A percentile compares a stretch with the other conserved stretches of the same genome.
Conservation (phyloP, 1,139 yeast species). For the Oligophagozyma castellii region DNA sequence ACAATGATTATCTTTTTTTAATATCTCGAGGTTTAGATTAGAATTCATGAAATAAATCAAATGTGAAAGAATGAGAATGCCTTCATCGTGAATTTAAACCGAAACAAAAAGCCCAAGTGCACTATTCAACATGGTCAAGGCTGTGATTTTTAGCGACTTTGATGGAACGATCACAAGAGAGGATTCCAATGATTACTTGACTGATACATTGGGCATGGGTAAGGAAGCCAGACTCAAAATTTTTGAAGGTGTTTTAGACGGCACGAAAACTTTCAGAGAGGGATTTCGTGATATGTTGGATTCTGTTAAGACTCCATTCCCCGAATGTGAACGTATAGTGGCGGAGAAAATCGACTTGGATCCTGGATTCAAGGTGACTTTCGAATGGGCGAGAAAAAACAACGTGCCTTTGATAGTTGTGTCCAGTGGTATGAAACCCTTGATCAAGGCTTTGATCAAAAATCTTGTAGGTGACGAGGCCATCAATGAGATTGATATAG, state of each 20-base stretch:
- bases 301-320: conserved; percentile 62
- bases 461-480: conserved; percentile 70
- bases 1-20: no score
- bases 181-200: conserved; percentile 83
- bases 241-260: conserved; percentile 62
- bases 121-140: conserved; percentile 30
- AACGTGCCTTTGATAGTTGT: conserved; percentile 70
- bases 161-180: conserved; percentile 92
- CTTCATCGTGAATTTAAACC: no score
- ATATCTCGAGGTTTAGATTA: no score
- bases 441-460: conserved; percentile 62
- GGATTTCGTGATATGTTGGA: conserved; percentile 79
- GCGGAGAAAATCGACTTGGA: conserved; percentile 57
- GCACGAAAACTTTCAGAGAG: conserved; percentile 57
- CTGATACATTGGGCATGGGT: conserved; percentile 86
- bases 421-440: conserved; percentile 87
- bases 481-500: conserved; percentile 57
- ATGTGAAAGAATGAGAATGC: no score
- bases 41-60: no score
- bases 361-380: conserved; percentile 78
- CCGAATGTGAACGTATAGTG: conserved; percentile 62
- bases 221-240: conserved; percentile 47
- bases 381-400: conserved; percentile 59
- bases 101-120: no score
- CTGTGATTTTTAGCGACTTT: conserved; percentile 91